A percentile compares a stretch with the other conserved stretches of the same genome.
Evolutionary conservation across 192 early-diverging fungal genomes (phyloP).

Genomic region (Podila minutissima): DNA sequence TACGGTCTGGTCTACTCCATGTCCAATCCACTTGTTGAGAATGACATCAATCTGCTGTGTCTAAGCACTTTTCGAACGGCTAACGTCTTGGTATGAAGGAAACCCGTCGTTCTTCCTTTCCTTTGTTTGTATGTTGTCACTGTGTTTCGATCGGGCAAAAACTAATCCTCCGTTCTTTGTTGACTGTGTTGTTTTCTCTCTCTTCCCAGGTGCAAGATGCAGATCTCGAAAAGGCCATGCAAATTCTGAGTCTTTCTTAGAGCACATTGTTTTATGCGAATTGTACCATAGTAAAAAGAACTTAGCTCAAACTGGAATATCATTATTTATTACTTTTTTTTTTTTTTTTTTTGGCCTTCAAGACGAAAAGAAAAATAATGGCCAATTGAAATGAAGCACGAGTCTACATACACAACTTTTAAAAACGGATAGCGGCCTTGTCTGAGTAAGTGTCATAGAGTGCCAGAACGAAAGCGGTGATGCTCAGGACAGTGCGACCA

Average conservation of each 20-base stretch:
- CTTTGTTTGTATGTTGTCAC: not conserved
- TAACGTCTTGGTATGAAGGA: constrained; percentile 62
- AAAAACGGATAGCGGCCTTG: not conserved
- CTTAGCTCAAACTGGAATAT: no score
- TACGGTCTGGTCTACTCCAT: constrained; percentile 71
- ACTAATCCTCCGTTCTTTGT: not conserved
- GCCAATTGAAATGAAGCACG: not conserved
- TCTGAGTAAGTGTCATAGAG: constrained; percentile 13
- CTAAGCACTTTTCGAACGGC: constrained; percentile 67
- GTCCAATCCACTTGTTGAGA: constrained; percentile 61
- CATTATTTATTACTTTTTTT: not conserved
- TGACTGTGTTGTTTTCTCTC: not conserved
- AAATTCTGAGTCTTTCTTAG: constrained; percentile 23
- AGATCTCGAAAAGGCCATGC: constrained; percentile 33
- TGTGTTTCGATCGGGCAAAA: not conserved
- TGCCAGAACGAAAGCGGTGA: constrained; percentile 8
- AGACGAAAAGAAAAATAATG: not conserved
- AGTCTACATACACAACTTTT: not conserved
- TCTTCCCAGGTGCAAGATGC: constrained; percentile 30
- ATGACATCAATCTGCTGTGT: constrained; percentile 64
- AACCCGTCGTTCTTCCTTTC: no score
- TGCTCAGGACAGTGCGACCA: constrained; percentile 11
- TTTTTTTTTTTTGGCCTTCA: no score
- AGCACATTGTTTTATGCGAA: no score
- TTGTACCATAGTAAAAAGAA: no score